Conservation (phyloP, 2,329 filamentous ascomycete genomes). For the Aspergillus aculeatus region DNA sequence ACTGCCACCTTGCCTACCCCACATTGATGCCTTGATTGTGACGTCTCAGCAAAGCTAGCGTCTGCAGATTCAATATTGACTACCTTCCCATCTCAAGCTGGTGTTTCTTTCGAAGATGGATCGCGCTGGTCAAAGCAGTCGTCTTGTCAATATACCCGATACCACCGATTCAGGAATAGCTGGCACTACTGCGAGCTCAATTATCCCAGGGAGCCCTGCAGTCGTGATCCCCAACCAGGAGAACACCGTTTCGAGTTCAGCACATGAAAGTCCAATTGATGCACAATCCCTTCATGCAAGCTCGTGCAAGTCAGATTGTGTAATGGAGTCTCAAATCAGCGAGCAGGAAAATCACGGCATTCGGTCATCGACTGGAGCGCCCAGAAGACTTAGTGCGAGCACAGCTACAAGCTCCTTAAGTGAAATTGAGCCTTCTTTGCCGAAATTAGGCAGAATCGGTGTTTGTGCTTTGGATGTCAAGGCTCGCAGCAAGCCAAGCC, state of each 20-base stretch:
- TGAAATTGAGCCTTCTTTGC: conserved; percentile 49
- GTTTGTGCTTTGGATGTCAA: conserved; percentile 96
- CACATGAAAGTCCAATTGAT: background rate
- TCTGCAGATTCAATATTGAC: background rate
- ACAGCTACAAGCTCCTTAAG: conserved; percentile 80
- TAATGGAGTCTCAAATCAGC: background rate
- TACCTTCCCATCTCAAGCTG: background rate
- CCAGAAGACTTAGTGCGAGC: conserved; percentile 76
- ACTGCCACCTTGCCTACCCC: no score
- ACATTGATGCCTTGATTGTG: no score
- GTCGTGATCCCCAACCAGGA: background rate
- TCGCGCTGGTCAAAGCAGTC: background rate
- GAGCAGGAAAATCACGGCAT: conserved; percentile 7
- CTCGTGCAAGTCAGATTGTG: background rate
- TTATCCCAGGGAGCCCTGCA: background rate
- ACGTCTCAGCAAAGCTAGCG: no score
- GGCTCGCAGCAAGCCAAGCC: conserved; percentile 91
- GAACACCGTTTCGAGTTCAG: background rate
- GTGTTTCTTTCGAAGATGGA: background rate
- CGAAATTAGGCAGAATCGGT: conserved; percentile 68
- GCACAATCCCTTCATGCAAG: background rate
- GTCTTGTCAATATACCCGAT: background rate
- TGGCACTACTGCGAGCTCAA: background rate
- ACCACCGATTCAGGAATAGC: background rate
- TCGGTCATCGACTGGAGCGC: conserved; percentile 65